phyloP scores from a whole-genome alignment of 495 filamentous ascomycete genomes.

The Xylaria venustula region DNA sequence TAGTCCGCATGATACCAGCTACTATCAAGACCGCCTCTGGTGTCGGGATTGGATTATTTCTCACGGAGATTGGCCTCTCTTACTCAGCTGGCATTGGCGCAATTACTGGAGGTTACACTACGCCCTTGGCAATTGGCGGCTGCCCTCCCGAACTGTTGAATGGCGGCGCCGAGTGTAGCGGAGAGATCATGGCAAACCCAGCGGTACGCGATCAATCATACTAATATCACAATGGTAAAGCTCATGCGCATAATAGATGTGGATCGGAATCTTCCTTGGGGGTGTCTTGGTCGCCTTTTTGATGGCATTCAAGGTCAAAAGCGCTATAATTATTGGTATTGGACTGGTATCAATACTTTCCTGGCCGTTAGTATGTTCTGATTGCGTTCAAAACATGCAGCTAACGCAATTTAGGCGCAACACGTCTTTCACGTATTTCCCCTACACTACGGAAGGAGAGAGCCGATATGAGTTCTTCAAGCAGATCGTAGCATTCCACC shows the following conservation, averaged over 20 bases:
- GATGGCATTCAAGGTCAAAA: constrained; percentile 79
- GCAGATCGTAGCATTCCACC: constrained; percentile 73
- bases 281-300: constrained; percentile 71
- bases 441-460: constrained; percentile 62
- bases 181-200: constrained; percentile 64
- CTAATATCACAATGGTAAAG: background rate
- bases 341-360: constrained; percentile 75
- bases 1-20: constrained; percentile 72
- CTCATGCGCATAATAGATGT: constrained; percentile 48
- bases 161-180: constrained; percentile 34
- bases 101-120: constrained; percentile 55
- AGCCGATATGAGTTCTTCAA: constrained; percentile 74
- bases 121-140: constrained; percentile 68
- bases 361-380: constrained; percentile 58
- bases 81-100: constrained; percentile 75
- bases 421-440: constrained; percentile 77
- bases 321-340: constrained; percentile 81
- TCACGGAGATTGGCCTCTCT: constrained; percentile 74
- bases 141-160: constrained; percentile 50
- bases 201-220: constrained; percentile 39
- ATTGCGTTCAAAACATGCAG: background rate
- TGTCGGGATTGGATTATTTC: constrained; percentile 75
- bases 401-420: constrained; percentile 46
- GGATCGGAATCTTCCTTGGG: constrained; percentile 78
- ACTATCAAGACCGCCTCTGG: constrained; percentile 81